Base-by-base conservation (phyloP, 352 stramenopile species). In the Lagenidium sp. region DNA sequence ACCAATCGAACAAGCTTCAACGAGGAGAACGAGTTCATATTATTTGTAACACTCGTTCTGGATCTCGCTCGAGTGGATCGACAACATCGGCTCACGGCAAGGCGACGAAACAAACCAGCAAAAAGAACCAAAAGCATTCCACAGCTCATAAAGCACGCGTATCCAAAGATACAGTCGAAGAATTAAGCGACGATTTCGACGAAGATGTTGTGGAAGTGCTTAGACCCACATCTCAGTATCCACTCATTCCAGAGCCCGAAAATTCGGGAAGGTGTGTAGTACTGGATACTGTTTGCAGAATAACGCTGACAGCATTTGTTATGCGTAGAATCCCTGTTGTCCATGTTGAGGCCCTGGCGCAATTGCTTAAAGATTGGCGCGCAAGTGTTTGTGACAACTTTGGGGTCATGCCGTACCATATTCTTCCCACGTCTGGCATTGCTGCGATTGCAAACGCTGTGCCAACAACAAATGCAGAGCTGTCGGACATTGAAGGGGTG, bases 391-490 rank as follows among this genome's bases (percentile, higher is more conserved):
- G 81, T 44, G 81, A 94, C 55, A 88, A 69, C 41, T 79, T 82
- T 26, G 87, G 88, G 41, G 57, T 84, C 26, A 94, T 94, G 81
- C 81, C 81, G 40, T 94, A 94, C 39, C 81, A 94, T 25, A 94
- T 94, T 40, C 55, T 94, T 20, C 71, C 81, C 2, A 94, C 78
- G 8, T 59, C 64, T 6, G 81, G 81, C 31, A 94, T 94, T 39
- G 78, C 68, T 15, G 59, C 76, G 3, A 94, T 94, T 42, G 80
- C 78, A 23, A 85, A 87, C 47, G 70, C 74, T 8, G 76, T 85
- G 10, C 81, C 81, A 7, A 57, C 85, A 4, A 78, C 81, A 21
- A 90, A 65, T 40, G 68, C 76, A 0, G 81, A 94, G 32, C 52
- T 94, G 4, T 69, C 77, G 4, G 77, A 83, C 25, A 88, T 94